A percentile compares a stretch with the other conserved stretches of the same genome.
Conservation (phyloP, 176 grass and related monocot genomes). For the Thinopyrum elongatum region DNA sequence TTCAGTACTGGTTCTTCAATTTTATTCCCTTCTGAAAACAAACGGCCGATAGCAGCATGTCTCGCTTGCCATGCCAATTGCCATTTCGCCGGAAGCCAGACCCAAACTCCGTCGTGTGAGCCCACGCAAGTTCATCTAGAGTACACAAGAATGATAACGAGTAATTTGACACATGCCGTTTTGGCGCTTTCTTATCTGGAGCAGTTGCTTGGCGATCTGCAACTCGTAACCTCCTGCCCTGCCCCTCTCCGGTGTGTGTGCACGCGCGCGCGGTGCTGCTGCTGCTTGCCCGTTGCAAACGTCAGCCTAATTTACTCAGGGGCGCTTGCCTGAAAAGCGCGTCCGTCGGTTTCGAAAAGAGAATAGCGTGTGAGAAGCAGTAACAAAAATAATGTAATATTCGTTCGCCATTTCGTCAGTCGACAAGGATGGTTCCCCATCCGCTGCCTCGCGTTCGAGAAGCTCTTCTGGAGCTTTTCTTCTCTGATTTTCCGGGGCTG, state of each 20-base stretch:
- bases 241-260: neutral
- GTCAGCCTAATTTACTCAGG: neutral
- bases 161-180: neutral
- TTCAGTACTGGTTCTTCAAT: neutral
- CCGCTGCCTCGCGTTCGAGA: neutral
- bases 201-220: neutral
- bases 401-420: neutral
- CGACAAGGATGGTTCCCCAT: neutral
- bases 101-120: neutral
- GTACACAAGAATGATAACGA: neutral
- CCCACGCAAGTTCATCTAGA: neutral
- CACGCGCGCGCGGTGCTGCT: too few species aligned
- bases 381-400: too few species aligned
- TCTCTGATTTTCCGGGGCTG: too few species aligned
- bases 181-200: neutral
- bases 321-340: neutral
- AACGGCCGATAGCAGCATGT: neutral
- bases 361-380: neutral
- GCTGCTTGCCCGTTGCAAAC: neutral
- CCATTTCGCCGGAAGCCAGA: neutral
- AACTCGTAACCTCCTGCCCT: neutral
- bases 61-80: neutral
- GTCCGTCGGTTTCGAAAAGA: neutral
- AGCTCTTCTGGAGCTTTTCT: neutral
- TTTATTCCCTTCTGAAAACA: neutral